Evolutionary conservation across 495 filamentous ascomycete species (phyloP), one percentile per base, ranked within the genome.

Genomic region (Umbilicaria muhlenbergii): DNA sequence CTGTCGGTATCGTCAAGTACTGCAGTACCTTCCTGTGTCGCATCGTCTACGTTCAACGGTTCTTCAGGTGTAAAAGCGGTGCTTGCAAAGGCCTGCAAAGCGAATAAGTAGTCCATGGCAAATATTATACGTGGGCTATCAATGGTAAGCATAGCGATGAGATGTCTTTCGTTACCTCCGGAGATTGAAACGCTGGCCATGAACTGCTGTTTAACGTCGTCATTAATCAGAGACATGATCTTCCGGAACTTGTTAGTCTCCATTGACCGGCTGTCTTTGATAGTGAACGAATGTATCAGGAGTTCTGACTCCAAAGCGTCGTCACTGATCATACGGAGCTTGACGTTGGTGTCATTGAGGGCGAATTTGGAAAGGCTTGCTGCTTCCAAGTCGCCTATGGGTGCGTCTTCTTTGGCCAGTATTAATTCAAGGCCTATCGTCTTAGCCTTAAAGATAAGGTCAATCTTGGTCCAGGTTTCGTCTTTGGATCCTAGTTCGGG

Each of bases 121-220:
- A 98, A 81, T 41, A 98, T 95, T 44, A 96, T 73, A 7, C 87
- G 78, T 10, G 91, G 91, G 48, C 92, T 96, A 54, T 98, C 91
- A 45, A 98, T 76, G n/a, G 87, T 92, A 48, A 94, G 69, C 57
- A 95, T 81, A 3, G 84, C 86, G 51, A 96, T 86, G 38, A 95
- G 60, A 63, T 83, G 84, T 48, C 76, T 74, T 8, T 94, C 80
- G 31, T 79, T 63, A 3, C 88, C 89, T 19, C 86, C 83, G 7
- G 92, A 88, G 57, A 96, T 89, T 7, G 86, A 87, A 24, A 98
- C 64, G 62, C 81, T 92, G 32, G 91, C 91, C 92, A 98, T 96
- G 56, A 96, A 93, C 47, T 82, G 78, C 63, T 96, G 91, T 55
- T 93, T 83, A 10, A 91, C 87, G 41, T 82, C 80, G 47, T 85